Conservation (phyloP, 2,329 filamentous ascomycete genomes). For the Hymenoscyphus scutula region DNA sequence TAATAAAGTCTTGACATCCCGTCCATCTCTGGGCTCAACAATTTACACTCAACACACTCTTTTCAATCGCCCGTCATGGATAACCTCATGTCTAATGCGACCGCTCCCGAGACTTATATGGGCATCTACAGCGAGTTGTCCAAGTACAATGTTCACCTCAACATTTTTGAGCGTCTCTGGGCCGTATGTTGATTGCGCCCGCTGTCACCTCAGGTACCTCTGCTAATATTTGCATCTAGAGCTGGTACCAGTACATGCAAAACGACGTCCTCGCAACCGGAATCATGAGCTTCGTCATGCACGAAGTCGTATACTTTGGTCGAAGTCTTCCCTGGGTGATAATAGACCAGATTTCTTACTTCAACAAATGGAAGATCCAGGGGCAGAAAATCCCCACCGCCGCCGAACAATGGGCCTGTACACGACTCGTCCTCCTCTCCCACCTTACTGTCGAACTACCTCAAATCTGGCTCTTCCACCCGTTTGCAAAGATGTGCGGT, state of each 20-base stretch:
- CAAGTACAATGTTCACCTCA: conserved; percentile 76
- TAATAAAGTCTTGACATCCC: conserved; percentile 1
- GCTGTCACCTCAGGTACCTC: conserved; percentile 13
- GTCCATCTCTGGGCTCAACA: background rate
- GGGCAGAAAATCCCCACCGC: conserved; percentile 82
- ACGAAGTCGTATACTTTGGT: conserved; percentile 94
- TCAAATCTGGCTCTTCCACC: conserved; percentile 99
- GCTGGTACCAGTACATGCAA: conserved; percentile 97
- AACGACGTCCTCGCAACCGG: conserved; percentile 96
- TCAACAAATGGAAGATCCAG: conserved; percentile 95
- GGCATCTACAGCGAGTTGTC: conserved; percentile 61
- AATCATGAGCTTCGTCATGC: conserved; percentile 95
- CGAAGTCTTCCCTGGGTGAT: conserved; percentile 85
- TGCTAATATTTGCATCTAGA: conserved; percentile 41
- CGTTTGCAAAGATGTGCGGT: conserved; percentile 88
- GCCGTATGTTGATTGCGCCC: conserved; percentile 53
- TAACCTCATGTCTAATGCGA: conserved; percentile 31
- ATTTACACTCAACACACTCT: conserved; percentile 8
- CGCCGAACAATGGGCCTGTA: conserved; percentile 92
- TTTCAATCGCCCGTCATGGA: conserved; percentile 20
- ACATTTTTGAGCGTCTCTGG: conserved; percentile 85
- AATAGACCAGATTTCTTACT: conserved; percentile 81
- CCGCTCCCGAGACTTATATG: conserved; percentile 44
- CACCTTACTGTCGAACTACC: conserved; percentile 98
- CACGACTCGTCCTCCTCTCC: conserved; percentile 84